phyloP scores from a whole-genome alignment of 139 green algal species.

The Microglena sp. region DNA sequence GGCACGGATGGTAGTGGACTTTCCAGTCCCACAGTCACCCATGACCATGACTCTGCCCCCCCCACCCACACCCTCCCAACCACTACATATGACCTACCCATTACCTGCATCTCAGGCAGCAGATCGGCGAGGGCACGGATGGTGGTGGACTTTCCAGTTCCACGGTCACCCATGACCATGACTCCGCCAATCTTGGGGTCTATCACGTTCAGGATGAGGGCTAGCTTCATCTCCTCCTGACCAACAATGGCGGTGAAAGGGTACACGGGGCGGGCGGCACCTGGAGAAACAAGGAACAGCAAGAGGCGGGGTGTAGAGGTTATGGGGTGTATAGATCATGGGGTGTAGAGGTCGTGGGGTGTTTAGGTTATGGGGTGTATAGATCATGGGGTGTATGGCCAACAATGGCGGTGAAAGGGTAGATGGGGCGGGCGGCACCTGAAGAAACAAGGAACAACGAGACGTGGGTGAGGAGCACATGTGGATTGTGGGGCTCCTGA shows the following conservation, averaged over 20 bases:
- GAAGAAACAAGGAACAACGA: too few species aligned
- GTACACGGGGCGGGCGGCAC: slow-evolving; percentile 47
- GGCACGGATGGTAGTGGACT: slow-evolving; percentile 66
- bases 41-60: slow-evolving; percentile 89
- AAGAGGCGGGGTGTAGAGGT: too few species aligned
- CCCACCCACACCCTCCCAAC: too few species aligned
- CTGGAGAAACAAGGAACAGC: too few species aligned
- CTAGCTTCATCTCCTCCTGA: slow-evolving; percentile 90
- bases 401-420: slow-evolving; percentile 78
- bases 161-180: slow-evolving; percentile 90
- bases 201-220: slow-evolving; percentile 81
- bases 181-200: slow-evolving; percentile 82
- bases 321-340: too few species aligned
- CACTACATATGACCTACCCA: too few species aligned
- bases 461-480: too few species aligned
- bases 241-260: slow-evolving; percentile 79
- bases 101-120: slow-evolving; percentile 67
- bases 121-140: slow-evolving; percentile 73
- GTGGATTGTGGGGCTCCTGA: too few species aligned
- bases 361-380: too few species aligned
- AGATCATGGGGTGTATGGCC: too few species aligned
- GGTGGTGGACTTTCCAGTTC: slow-evolving; percentile 74
- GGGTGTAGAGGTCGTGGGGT: too few species aligned
- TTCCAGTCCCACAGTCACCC: slow-evolving; percentile 80
- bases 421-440: slow-evolving; percentile 43